A percentile compares a stretch with the other conserved stretches of the same genome.
Conservation (phyloP, 495 filamentous ascomycete species). For the Durotheca rogersii region DNA sequence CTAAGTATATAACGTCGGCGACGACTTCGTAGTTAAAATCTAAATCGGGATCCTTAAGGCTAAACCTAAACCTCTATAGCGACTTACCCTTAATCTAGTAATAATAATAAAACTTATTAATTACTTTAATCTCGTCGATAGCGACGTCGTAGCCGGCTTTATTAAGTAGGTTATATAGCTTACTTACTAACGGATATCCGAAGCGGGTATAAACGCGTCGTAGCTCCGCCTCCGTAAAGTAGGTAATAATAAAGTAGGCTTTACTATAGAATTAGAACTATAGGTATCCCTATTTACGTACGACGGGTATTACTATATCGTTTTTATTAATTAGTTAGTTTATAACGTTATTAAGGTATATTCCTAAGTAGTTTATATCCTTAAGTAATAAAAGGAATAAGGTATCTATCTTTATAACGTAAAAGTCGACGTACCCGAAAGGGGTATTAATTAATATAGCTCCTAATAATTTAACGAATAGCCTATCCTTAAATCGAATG, state of each 20-base stretch:
- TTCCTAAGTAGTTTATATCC: conserved; percentile 1
- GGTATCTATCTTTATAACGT: not conserved
- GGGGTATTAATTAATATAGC: not conserved
- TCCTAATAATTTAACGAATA: not conserved
- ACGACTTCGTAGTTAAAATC: conserved; percentile 1
- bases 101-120: conserved; percentile 9
- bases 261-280: conserved; percentile 9
- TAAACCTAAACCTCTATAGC: conserved; percentile 1
- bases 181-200: not conserved
- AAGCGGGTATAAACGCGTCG: not conserved
- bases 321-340: conserved; percentile 3
- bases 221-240: conserved; percentile 1
- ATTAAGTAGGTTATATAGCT: conserved; percentile 11
- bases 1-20: not conserved
- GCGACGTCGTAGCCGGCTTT: not conserved
- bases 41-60: not conserved
- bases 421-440: conserved; percentile 1
- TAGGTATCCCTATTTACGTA: not conserved
- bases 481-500: too few species aligned
- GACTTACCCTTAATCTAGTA: too few species aligned
- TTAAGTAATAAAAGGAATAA: too few species aligned
- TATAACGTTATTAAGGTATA: conserved; percentile 4
- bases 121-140: conserved; percentile 3
- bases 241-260: too few species aligned
- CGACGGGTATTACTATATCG: not conserved